Base-by-base conservation (phyloP, 2,329 filamentous ascomycete species). In the Tolypocladium sp. region DNA sequence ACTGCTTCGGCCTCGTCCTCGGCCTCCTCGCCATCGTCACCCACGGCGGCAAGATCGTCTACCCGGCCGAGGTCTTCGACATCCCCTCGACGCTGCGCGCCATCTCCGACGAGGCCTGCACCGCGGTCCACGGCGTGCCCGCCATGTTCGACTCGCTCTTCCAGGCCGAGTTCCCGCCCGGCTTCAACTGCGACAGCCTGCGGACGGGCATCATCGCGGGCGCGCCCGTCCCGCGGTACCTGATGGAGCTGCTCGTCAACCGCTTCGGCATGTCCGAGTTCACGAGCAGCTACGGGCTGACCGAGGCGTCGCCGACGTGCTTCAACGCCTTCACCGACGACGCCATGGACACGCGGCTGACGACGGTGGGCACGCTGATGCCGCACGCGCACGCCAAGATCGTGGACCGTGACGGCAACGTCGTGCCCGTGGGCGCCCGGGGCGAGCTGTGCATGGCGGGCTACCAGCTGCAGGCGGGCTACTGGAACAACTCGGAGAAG, bases 1-100 rank as follows among this genome's bases (percentile, higher is more conserved):
- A 94, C 76, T 93, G 89, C 76, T 93, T 93, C 68, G 90, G 90
- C 1, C 82, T 93, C 9, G 89, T 92, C 1, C 82, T 92, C 3
- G 90, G 90, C 10, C 79, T 92, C 52, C 80, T 92, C 58, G 86
- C 88, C 2, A 80, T 84, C 51, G 74, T 92, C 57, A 91, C 88
- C 0, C 89, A 92, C 69, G 89, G 90, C 54, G 84, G 83, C 44
- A 89, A 88, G 71, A 86, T 92, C 56, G 84, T 93, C 12, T 91
- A 91, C 67, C 89, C 90, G 0, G 82, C 83, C 63, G 87, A 91
- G 66, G 84, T 87, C 0, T 93, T 93, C 67, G 86, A 91, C 65
- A 80, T 88, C 2, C 72, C 75, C 5, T 84, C 87, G 0, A 87
- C 87, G 2, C 77, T 92, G 40, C 78, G 78, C 51, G 86, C 88